phyloP scores from a whole-genome alignment of 208 protist genomes.

The Trypanosoma lewisi region DNA sequence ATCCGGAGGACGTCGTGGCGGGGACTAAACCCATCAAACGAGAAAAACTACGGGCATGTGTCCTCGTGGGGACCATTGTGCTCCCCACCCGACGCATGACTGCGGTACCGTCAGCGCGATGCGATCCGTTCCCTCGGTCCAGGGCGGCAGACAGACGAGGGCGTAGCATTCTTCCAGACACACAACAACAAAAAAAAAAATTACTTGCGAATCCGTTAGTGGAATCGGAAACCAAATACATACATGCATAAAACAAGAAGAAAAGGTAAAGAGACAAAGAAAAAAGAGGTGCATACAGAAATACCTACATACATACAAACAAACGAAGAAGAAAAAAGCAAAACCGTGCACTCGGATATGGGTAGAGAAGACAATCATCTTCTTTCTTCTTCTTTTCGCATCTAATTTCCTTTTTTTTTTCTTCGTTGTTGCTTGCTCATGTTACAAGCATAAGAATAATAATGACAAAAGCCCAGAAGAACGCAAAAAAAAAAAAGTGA shows the following conservation, averaged over 20 bases:
- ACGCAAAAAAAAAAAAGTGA: slow-evolving; percentile 5
- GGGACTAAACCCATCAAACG: background rate
- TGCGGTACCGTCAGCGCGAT: background rate
- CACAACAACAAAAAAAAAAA: slow-evolving; percentile 4
- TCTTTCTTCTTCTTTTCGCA: slow-evolving; percentile 23
- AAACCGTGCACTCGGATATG: too few species aligned
- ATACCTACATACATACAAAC: slow-evolving; percentile 1
- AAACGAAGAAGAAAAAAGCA: slow-evolving; percentile 5
- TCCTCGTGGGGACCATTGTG: background rate
- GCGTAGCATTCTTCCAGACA: background rate
- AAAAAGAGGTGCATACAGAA: slow-evolving; percentile 17
- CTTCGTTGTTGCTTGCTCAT: too few species aligned
- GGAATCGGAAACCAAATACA: background rate
- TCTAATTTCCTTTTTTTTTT: slow-evolving; percentile 5
- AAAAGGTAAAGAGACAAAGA: background rate
- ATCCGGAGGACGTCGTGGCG: background rate
- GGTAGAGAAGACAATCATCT: too few species aligned
- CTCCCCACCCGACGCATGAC: background rate
- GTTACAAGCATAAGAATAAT: background rate
- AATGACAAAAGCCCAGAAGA: background rate
- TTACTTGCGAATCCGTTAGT: background rate
- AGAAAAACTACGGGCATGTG: background rate
- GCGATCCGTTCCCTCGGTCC: background rate
- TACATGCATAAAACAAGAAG: background rate
- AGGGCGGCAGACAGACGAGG: background rate